These are phyloP conservation scores for Bruguiera hainesii DNA, from an alignment of 441 rosid species.

Conservation along the genomic window DNA sequence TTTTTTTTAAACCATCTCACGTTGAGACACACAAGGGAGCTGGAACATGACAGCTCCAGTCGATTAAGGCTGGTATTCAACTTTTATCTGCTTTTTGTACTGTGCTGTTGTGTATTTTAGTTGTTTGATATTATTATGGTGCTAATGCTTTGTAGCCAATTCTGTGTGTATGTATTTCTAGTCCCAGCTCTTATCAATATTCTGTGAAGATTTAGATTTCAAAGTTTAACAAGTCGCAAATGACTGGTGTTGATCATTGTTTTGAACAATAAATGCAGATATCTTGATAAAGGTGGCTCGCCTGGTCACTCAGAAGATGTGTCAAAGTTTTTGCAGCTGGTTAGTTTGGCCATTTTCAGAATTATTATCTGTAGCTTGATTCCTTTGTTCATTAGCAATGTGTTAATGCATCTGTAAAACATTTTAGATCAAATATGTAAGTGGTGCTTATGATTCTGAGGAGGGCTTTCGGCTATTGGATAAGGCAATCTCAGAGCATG, in stretches of 20 bases:
- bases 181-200: too few species aligned
- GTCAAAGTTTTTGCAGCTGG: constrained; percentile 80
- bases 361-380: constrained; percentile 6
- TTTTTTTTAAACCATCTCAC: too few species aligned
- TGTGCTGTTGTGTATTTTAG: too few species aligned
- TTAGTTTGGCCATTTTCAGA: constrained; percentile 30
- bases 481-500: constrained; percentile 72
- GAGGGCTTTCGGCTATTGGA: constrained; percentile 82
- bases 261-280: constrained; percentile 40
- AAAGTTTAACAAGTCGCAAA: constrained; percentile 9
- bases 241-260: constrained; percentile 3
- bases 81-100: too few species aligned
- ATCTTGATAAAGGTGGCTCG: constrained; percentile 59
- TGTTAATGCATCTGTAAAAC: constrained; percentile 3
- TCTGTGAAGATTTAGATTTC: not conserved
- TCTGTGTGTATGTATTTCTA: too few species aligned
- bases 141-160: too few species aligned
- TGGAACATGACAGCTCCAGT: too few species aligned
- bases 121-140: too few species aligned
- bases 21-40: too few species aligned
- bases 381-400: constrained; percentile 8
- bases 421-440: constrained; percentile 81
- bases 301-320: constrained; percentile 40
- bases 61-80: too few species aligned
- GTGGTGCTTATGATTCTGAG: constrained; percentile 83